A percentile compares a stretch with the other conserved stretches of the same genome.
phyloP scores from a whole-genome alignment of 202 grass and related monocot genomes.

The Thinopyrum obtusiflorum region DNA sequence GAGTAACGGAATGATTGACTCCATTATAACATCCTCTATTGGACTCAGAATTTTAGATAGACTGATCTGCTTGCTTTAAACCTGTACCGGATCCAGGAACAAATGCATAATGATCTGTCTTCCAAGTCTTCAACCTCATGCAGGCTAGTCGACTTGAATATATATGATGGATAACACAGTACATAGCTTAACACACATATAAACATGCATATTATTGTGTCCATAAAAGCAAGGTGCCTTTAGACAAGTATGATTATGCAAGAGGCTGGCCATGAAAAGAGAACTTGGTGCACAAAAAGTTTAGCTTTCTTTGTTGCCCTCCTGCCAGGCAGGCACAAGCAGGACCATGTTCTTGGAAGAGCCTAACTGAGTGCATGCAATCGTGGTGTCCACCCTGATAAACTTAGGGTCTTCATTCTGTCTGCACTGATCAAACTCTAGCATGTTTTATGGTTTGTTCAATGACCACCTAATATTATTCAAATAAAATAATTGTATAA shows the following conservation, averaged over 20 bases:
- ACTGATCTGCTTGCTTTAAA: slow-evolving; percentile 13
- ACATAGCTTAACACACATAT: not conserved
- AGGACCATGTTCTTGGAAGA: slow-evolving; percentile 3
- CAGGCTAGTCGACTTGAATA: slow-evolving; percentile 23
- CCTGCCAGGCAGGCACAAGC: not conserved
- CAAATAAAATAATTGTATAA: not conserved
- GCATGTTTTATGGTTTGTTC: not conserved
- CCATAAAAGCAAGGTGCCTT: slow-evolving; percentile 38
- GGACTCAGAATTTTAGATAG: not conserved
- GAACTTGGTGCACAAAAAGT: not conserved
- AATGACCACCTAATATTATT: not conserved
- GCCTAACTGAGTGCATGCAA: not conserved
- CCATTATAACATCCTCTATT: slow-evolving; percentile 20
- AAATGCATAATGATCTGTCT: slow-evolving; percentile 36
- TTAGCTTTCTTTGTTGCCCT: not conserved
- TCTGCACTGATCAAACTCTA: not conserved
- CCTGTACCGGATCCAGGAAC: not conserved
- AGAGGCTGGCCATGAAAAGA: slow-evolving; percentile 8
- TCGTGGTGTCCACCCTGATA: slow-evolving; percentile 2
- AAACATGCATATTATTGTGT: slow-evolving; percentile 9
- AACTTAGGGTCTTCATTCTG: not conserved
- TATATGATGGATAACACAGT: slow-evolving; percentile 14
- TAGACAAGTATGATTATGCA: slow-evolving; percentile 45
- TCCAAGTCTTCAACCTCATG: slow-evolving; percentile 34
- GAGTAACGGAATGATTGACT: slow-evolving; percentile 16